Evolutionary conservation across 164 flowering plant species (phyloP), one percentile per base, ranked within the genome.

Genomic region (Vitis cinerea): DNA sequence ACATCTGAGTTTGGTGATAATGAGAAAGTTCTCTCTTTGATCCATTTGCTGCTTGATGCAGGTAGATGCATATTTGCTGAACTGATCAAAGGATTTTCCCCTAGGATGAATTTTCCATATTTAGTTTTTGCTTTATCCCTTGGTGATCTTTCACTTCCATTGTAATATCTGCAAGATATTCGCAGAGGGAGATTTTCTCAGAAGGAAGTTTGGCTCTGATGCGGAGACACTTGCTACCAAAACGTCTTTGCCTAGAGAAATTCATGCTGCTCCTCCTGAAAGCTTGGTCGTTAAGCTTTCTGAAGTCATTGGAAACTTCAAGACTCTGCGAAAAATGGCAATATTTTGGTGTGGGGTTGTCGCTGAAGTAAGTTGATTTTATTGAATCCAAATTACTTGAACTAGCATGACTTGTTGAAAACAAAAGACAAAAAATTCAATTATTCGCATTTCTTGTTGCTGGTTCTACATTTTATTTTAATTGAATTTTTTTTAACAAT

Each of bases 141-240:
- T 81, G 78, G 75, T 83, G 87, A 78, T 85, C 76, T 86, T 88
- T 88, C 77, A 81, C 86, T 83, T 87, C 71, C 82, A 37, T 80
- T 83, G 82, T 86, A 87, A 88, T 87, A 79, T 87, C 74, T 85
- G 85, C 92, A 91, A 92, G 92, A 87, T 88, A 80, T 82, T 86
- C 76, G 83, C 97, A 94, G 98, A 90, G 80, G 85, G 88, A 75
- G 80, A 75, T 55, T 75, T 83, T 77, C 84, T 81, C 65, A 72
- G 74, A 70, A 83, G 85, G 74, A 73, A 77, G 70, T 72, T 76
- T 59, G 71, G 60, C 62, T 74, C 81, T 83, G 77, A 62, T 65
- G 66, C 75, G 56, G 82, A 81, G 59, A 74, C 67, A 64, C 27
- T 49, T 31, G 54, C 69, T 12, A 50, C 65, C 29, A 62, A 61